Evolutionary conservation across 2,329 filamentous ascomycete species (phyloP), one percentile per base, ranked within the genome.

Genomic region (Cladosporium sphaerospermum): DNA sequence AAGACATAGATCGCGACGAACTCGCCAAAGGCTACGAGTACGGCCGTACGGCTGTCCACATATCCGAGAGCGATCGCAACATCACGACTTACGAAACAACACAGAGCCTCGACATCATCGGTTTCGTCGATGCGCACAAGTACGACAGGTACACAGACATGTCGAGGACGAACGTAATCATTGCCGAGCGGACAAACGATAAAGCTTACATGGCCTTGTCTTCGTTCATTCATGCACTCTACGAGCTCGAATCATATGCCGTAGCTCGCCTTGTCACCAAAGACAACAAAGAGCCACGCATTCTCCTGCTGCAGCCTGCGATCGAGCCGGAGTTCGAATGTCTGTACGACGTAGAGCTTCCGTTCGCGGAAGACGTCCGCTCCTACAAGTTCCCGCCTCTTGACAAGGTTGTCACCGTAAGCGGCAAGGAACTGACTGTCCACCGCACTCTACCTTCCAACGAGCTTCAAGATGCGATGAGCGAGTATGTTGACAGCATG

Each of bases 21-120:
- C 77, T 99, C 36, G 89, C 89, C n/a, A 95, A 90, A 67, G 93
- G 93, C 0, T 99, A 92, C 64, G 85, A 89, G 64, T 99, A 99
- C 67, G 93, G 93, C 43, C 81, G 90, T 53, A 96, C 92, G 0
- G 89, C 88, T 2, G 92, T 99, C 1, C 85, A 87, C 60, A 96
- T 99, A 60, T 88, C 83, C 59, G 85, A 91, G 61, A 86, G 86
- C 0, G 92, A 99, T 62, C 80, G 86, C 67, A 89, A 91, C 60
- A 83, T 96, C 54, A 95, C 89, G n/a, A 90, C 87, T 59, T 78
- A 96, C 33, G 85, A 95, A 62, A 93, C 89, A 0, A 70, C 74
- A 9, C 84, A 86, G 54, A 78, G 80, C 7, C 83, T 97, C 54
- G 85, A 89, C 3, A 85, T 99, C 40, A 75, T 99, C 48, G 93